These are phyloP conservation scores for Lolium perenne DNA, from an alignment of 176 grass and related monocot genomes.

Conservation along the genomic window DNA sequence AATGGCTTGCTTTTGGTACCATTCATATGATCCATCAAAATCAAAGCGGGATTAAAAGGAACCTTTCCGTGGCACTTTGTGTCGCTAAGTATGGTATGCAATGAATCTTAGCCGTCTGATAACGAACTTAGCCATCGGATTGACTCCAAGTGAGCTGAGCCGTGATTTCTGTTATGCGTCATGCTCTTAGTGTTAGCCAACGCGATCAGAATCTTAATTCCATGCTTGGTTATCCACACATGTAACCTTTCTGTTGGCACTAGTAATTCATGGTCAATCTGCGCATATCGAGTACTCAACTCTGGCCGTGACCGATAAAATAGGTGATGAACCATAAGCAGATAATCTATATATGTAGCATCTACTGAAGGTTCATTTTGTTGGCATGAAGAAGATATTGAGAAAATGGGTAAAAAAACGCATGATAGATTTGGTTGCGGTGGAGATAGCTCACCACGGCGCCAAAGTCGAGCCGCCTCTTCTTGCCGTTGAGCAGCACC, in stretches of 20 bases:
- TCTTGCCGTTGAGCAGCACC: slow-evolving; percentile 91
- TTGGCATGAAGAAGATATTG: not conserved
- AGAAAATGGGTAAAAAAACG: not conserved
- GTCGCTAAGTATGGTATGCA: not conserved
- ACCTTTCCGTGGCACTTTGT: not conserved
- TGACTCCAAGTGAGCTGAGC: not conserved
- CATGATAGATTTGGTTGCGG: not conserved
- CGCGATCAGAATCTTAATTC: slow-evolving; percentile 8
- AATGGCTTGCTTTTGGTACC: slow-evolving; percentile 3
- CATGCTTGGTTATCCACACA: not conserved
- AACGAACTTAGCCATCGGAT: not conserved
- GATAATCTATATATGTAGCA: not conserved
- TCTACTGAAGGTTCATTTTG: not conserved
- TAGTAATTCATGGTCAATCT: not conserved
- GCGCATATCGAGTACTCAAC: not conserved
- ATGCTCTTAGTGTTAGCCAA: not conserved
- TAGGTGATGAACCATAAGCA: not conserved
- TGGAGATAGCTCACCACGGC: slow-evolving; percentile 57
- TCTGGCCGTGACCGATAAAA: not conserved
- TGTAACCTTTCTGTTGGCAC: not conserved
- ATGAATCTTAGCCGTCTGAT: not conserved
- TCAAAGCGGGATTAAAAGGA: slow-evolving; percentile 21
- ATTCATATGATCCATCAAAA: not conserved
- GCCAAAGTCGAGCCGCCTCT: slow-evolving; percentile 90
- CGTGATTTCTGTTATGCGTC: not conserved